phyloP scores from a whole-genome alignment of 2,329 filamentous ascomycete genomes.

The Tympanopsis confertula region DNA sequence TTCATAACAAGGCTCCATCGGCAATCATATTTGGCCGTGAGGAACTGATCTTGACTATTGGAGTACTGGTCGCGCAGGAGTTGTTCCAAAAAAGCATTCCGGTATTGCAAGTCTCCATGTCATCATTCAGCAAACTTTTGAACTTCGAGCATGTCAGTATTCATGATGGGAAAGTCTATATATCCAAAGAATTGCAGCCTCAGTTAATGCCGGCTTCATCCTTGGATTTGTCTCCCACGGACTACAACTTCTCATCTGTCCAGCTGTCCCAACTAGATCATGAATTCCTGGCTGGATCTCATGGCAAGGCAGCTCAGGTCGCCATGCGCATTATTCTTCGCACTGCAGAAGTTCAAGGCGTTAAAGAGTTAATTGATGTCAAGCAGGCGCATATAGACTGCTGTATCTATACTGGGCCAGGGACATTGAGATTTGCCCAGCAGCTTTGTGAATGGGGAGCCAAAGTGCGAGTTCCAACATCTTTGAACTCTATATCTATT shows the following conservation, averaged over 20 bases:
- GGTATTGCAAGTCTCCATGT: conserved; percentile 15
- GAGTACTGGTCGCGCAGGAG: conserved; percentile 27
- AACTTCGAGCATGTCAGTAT: neutral
- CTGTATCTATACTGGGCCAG: conserved; percentile 28
- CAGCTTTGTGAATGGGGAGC: conserved; percentile 18
- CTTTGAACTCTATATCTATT: conserved; percentile 29
- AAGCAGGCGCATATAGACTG: conserved; percentile 28
- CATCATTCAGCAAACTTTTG: conserved; percentile 6
- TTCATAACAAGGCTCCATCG: conserved; percentile 21
- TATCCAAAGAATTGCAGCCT: too few relatives aligned
- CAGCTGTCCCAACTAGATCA: conserved; percentile 11
- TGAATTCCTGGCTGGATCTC: conserved; percentile 13
- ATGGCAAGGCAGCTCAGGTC: conserved; percentile 18
- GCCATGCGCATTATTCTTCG: conserved; percentile 24
- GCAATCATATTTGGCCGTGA: conserved; percentile 26
- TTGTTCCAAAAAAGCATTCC: conserved; percentile 27
- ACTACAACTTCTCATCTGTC: conserved; percentile 3
- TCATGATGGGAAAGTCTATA: neutral
- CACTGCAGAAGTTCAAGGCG: conserved; percentile 21
- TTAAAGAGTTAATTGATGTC: conserved; percentile 19
- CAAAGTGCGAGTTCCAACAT: conserved; percentile 22
- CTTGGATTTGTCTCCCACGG: neutral
- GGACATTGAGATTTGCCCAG: conserved; percentile 21
- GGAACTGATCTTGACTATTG: conserved; percentile 31
- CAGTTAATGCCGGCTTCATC: too few relatives aligned